Evolutionary conservation across 2,329 filamentous ascomycete species (phyloP).

Genomic region (Cladosporium sp.): DNA sequence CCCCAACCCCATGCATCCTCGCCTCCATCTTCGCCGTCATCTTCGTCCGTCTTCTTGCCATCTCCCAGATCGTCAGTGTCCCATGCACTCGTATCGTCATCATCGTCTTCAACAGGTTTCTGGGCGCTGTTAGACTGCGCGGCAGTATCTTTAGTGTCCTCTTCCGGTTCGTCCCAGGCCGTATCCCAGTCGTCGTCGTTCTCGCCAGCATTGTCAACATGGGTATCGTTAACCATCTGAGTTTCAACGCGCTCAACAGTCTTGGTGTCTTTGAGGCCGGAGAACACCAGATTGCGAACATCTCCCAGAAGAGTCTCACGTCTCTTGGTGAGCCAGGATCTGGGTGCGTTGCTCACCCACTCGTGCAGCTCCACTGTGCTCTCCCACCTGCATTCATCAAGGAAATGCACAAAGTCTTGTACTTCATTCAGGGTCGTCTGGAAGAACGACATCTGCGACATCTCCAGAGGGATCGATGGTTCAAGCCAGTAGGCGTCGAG

Average conservation of each 20-base stretch:
- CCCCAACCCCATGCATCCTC: conserved; percentile 84
- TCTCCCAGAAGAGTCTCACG: conserved; percentile 76
- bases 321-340: conserved; percentile 82
- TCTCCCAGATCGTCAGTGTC: conserved; percentile 46
- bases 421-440: conserved; percentile 69
- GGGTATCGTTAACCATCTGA: conserved; percentile 72
- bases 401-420: conserved; percentile 61
- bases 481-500: conserved; percentile 76
- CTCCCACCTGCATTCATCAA: conserved; percentile 66
- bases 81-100: conserved; percentile 54
- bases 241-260: conserved; percentile 83
- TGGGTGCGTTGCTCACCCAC: conserved; percentile 79
- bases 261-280: conserved; percentile 66
- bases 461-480: conserved; percentile 71
- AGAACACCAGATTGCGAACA: conserved; percentile 68
- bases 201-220: conserved; percentile 48
- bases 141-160: conserved; percentile 35
- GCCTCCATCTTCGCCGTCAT: conserved; percentile 37
- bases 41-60: conserved; percentile 26
- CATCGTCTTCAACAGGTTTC: conserved; percentile 38
- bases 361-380: conserved; percentile 65
- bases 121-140: conserved; percentile 27
- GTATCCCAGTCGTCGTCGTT: conserved; percentile 70
- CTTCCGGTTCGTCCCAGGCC: conserved; percentile 72
- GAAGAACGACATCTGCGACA: conserved; percentile 71